These are phyloP conservation scores for Gracilaria gracilis DNA, from an alignment of 23 red algal genomes.

Conservation along the genomic window DNA sequence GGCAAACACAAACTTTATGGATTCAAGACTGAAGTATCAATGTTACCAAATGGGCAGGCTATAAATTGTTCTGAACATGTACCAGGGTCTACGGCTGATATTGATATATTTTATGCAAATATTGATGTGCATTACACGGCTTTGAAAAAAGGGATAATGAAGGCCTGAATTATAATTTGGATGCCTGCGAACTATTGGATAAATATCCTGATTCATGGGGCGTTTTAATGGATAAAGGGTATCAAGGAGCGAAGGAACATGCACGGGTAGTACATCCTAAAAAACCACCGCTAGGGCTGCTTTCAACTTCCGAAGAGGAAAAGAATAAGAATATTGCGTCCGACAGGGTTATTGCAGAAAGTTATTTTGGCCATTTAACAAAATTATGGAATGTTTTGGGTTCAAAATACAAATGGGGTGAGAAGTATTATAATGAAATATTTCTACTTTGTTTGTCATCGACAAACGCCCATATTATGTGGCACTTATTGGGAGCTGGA, in stretches of 20 bases:
- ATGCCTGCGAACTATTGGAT: too few species aligned
- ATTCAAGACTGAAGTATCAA: slow-evolving; percentile 3
- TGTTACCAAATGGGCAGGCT: background rate
- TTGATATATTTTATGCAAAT: background rate
- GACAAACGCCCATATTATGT: too few species aligned
- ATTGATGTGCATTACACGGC: background rate
- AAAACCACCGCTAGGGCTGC: background rate
- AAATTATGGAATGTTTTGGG: too few species aligned
- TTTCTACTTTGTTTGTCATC: too few species aligned
- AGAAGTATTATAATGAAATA: too few species aligned
- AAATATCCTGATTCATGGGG: background rate
- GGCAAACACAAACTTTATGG: slow-evolving; percentile 25
- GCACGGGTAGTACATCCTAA: background rate
- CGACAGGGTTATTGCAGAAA: too few species aligned
- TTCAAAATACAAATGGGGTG: too few species aligned
- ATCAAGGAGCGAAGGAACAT: background rate
- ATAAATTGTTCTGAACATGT: background rate
- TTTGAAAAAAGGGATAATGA: background rate
- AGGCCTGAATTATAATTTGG: too few species aligned
- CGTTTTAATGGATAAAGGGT: background rate
- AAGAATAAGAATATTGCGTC: too few species aligned
- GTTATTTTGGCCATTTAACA: too few species aligned
- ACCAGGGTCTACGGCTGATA: background rate
- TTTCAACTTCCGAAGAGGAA: too few species aligned
- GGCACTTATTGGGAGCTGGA: too few species aligned